Percentiles rank a stretch among this genome's conserved stretches.
Conservation (phyloP, 345 rosid species). For the Gossypium bickii region DNA sequence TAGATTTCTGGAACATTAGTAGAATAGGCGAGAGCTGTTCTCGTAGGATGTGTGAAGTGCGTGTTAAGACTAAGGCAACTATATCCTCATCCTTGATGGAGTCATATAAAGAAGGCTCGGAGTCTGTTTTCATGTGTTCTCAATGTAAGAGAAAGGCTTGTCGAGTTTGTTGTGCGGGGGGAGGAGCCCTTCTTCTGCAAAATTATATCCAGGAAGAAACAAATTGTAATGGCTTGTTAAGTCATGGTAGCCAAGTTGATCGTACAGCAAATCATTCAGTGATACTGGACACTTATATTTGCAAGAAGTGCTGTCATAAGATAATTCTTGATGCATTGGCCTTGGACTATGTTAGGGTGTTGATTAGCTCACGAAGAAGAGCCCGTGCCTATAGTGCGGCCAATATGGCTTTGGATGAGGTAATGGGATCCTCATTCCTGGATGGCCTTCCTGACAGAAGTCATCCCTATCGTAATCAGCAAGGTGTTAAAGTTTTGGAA, state of each 20-base stretch:
- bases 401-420: conserved; percentile 53
- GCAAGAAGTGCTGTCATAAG: conserved; percentile 71
- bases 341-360: conserved; percentile 80
- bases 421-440: conserved; percentile 43
- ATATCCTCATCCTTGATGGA: conserved; percentile 29
- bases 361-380: conserved; percentile 74
- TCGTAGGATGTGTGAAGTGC: conserved; percentile 65
- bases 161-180: conserved; percentile 85
- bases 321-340: conserved; percentile 70
- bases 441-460: conserved; percentile 35
- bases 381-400: conserved; percentile 65
- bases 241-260: conserved; percentile 56
- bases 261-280: conserved; percentile 44
- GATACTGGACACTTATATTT: conserved; percentile 49
- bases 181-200: conserved; percentile 73
- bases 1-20: conserved; percentile 83
- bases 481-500: conserved; percentile 29
- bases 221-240: conserved; percentile 29
- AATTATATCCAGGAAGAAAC: conserved; percentile 42
- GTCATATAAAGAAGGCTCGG: conserved; percentile 40
- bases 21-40: conserved; percentile 61
- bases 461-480: conserved; percentile 31
- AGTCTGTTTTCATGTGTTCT: conserved; percentile 50
- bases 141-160: conserved; percentile 74
- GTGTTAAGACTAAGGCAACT: conserved; percentile 44